Percentiles rank a stretch among this genome's conserved stretches.
These are phyloP conservation scores for Saccharomycopsis schoenii DNA, from an alignment of 805 yeast species.

Conservation along the genomic window DNA sequence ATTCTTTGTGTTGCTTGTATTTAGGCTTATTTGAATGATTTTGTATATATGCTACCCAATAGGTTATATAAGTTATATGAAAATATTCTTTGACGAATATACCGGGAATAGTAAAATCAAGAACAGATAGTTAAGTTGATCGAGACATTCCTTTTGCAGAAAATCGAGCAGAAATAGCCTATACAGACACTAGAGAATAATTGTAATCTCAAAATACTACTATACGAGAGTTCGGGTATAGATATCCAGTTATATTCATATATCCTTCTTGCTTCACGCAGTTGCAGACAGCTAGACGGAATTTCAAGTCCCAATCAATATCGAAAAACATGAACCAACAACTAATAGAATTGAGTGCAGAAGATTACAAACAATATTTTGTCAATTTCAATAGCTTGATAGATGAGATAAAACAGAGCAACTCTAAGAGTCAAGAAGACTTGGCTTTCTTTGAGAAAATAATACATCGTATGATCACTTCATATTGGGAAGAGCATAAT, in stretches of 20 bases:
- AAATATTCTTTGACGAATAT: no score
- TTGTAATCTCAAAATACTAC: neutral
- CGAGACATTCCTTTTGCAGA: neutral
- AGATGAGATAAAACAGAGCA: conserved; percentile 1
- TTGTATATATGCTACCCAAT: neutral
- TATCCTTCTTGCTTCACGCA: no score
- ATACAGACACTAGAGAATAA: neutral
- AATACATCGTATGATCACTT: conserved; percentile 7
- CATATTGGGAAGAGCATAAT: conserved; percentile 12
- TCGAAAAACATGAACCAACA: neutral
- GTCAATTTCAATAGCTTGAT: neutral
- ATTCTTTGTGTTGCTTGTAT: neutral
- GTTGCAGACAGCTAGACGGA: no score
- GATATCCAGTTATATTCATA: neutral
- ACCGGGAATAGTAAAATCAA: no score
- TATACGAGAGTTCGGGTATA: neutral
- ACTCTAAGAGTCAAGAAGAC: conserved; percentile 6
- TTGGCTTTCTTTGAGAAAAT: conserved; percentile 12
- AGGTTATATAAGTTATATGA: no score
- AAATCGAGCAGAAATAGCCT: neutral
- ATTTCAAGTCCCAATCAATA: no score
- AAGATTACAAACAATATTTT: neutral
- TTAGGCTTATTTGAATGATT: neutral
- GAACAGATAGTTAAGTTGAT: neutral
- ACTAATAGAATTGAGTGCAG: neutral